Evolutionary conservation across 805 yeast species (phyloP).

Genomic region (Suhomyces tanzawaensis): DNA sequence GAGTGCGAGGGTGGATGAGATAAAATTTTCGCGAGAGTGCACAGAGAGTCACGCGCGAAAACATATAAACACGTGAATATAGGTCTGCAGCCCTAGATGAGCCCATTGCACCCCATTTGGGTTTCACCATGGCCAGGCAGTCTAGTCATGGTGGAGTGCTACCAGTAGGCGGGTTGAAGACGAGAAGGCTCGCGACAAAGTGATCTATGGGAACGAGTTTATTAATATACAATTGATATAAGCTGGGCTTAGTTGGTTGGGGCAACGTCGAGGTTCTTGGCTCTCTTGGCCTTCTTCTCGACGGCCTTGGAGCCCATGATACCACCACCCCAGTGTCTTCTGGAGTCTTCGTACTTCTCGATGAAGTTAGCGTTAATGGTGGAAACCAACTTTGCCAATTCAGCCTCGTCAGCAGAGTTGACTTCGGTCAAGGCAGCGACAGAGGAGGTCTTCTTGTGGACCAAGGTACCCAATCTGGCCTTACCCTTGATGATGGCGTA

Average conservation of each 20-base stretch:
- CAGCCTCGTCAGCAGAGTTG: constrained; percentile 89
- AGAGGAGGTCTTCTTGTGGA: constrained; percentile 95
- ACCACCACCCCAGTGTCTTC: constrained; percentile 99
- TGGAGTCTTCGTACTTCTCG: constrained; percentile 91
- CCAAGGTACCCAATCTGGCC: constrained; percentile 53
- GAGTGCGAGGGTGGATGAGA: constrained; percentile 2
- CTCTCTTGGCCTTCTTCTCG: constrained; percentile 77
- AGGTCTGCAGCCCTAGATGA: constrained; percentile 6
- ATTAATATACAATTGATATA: constrained; percentile 4
- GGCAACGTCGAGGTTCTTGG: constrained; percentile 48
- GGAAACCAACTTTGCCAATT: constrained; percentile 86
- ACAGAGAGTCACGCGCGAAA: neutral
- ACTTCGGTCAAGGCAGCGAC: constrained; percentile 98
- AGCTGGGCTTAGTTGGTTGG: constrained; percentile 4
- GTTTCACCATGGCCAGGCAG: too few species aligned
- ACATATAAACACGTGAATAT: constrained; percentile 5
- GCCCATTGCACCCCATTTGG: too few species aligned
- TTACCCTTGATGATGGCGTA: constrained; percentile 45
- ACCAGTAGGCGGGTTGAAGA: neutral
- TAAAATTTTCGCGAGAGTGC: constrained; percentile 5
- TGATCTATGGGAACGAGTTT: too few species aligned
- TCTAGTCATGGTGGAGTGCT: too few species aligned
- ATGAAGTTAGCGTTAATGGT: constrained; percentile 90
- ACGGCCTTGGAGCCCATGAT: constrained; percentile 91
- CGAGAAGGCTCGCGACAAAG: neutral